Evolutionary conservation across 805 yeast species (phyloP).

Genomic region (Starmerella floris): DNA sequence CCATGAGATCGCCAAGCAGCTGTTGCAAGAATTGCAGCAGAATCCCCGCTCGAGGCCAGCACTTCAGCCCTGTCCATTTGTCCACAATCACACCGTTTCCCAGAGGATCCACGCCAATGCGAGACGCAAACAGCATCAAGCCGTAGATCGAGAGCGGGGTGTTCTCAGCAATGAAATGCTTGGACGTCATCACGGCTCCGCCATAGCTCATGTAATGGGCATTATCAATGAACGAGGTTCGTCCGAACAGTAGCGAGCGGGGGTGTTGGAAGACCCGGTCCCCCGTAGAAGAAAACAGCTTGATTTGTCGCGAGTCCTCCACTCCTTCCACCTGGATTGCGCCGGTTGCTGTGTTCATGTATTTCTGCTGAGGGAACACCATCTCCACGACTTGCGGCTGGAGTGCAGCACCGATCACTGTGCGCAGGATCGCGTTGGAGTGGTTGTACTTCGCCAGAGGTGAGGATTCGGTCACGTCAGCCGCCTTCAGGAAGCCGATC

Average conservation of each 20-base stretch:
- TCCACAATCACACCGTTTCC: slow-evolving; percentile 73
- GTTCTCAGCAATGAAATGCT: slow-evolving; percentile 55
- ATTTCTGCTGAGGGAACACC: slow-evolving; percentile 71
- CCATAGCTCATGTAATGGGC: slow-evolving; percentile 48
- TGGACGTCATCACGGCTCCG: slow-evolving; percentile 44
- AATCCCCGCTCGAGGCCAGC: slow-evolving; percentile 93
- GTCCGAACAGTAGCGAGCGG: slow-evolving; percentile 57
- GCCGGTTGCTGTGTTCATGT: slow-evolving; percentile 54
- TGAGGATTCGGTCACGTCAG: neutral
- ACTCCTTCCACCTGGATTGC: slow-evolving; percentile 56
- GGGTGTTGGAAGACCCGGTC: slow-evolving; percentile 76
- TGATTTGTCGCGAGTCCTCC: slow-evolving; percentile 61
- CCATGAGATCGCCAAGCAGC: slow-evolving; percentile 55
- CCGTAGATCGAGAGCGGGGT: slow-evolving; percentile 71
- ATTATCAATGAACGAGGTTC: slow-evolving; percentile 29
- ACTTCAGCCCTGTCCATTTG: slow-evolving; percentile 76
- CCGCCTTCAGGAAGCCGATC: slow-evolving; percentile 54
- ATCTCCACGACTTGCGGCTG: slow-evolving; percentile 76
- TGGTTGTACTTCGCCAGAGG: slow-evolving; percentile 35
- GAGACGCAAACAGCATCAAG: slow-evolving; percentile 69
- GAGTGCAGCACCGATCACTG: slow-evolving; percentile 65
- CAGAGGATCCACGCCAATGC: slow-evolving; percentile 38
- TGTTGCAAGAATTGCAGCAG: slow-evolving; percentile 55
- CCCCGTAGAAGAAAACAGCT: slow-evolving; percentile 60
- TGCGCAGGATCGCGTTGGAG: slow-evolving; percentile 43